Percentiles rank a stretch among this genome's conserved stretches.
These are phyloP conservation scores for Aegilops tauschii DNA, from an alignment of 176 grass and related monocot genomes.

Conservation along the genomic window DNA sequence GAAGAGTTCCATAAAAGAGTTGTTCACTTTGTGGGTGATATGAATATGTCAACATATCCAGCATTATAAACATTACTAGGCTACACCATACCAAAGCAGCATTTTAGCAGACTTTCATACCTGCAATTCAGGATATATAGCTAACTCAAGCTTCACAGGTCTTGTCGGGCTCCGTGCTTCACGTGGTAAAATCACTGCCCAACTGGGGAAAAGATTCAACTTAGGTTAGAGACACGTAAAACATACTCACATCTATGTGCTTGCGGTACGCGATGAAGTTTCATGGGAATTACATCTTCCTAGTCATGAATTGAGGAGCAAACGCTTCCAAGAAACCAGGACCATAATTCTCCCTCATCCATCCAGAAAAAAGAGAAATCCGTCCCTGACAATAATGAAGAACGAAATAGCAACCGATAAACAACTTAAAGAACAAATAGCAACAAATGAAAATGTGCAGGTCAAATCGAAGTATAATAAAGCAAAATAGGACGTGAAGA, in stretches of 20 bases:
- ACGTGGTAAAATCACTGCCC: conserved; percentile 77
- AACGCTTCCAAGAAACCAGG: conserved; percentile 87
- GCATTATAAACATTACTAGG: not conserved
- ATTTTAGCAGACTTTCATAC: conserved; percentile 18
- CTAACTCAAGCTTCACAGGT: conserved; percentile 69
- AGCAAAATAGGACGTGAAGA: not conserved
- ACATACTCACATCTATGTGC: conserved; percentile 15
- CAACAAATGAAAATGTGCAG: not conserved
- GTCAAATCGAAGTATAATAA: not conserved
- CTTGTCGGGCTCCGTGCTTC: conserved; percentile 50
- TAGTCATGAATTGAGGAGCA: conserved; percentile 73
- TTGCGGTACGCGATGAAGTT: not conserved
- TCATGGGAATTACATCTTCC: conserved; percentile 61
- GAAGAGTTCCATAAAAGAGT: not conserved
- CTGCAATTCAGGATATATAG: conserved; percentile 77
- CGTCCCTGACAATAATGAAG: conserved; percentile 47
- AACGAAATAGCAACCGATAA: conserved; percentile 10
- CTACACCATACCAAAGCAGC: not conserved
- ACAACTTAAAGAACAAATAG: not conserved
- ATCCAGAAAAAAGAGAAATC: conserved; percentile 79
- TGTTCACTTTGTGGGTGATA: not conserved
- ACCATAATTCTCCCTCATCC: conserved; percentile 86
- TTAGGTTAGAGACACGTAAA: conserved; percentile 8
- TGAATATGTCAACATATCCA: not conserved
- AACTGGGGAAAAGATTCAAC: conserved; percentile 47